Evolutionary conservation across 257 asterid genomes (phyloP).

Genomic region (Asclepias syriaca): DNA sequence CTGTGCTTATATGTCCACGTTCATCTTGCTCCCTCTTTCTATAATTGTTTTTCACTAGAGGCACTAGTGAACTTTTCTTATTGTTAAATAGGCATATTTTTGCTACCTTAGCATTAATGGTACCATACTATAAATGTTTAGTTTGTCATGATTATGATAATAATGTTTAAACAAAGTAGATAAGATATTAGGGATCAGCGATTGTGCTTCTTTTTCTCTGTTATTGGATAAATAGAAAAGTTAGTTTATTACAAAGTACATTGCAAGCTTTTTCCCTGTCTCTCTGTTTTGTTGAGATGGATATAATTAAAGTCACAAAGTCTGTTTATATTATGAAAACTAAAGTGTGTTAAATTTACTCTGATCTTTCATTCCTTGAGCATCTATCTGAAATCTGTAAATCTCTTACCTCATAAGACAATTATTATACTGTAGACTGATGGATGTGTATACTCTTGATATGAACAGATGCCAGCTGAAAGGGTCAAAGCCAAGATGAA

Average conservation of each 20-base stretch:
- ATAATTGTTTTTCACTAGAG: neutral
- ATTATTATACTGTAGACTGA: neutral
- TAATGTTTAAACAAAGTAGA: neutral
- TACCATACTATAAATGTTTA: neutral
- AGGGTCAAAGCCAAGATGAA: conserved; percentile 94
- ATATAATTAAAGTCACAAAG: neutral
- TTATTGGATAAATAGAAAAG: neutral
- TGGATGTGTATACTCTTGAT: conserved; percentile 17
- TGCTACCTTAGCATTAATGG: neutral
- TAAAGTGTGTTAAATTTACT: neutral
- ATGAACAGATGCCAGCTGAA: conserved; percentile 70
- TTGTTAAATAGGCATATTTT: neutral
- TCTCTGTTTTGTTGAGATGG: neutral
- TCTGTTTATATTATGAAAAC: neutral
- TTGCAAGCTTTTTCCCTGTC: neutral
- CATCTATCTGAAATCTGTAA: neutral
- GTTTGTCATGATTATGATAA: neutral
- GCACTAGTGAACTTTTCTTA: neutral
- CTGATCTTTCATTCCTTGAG: neutral
- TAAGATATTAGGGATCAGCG: too few relatives aligned
- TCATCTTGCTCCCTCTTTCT: neutral
- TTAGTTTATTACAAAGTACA: neutral
- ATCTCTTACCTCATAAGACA: neutral
- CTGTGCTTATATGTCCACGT: neutral
- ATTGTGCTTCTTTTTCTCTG: too few relatives aligned